A percentile compares a stretch with the other conserved stretches of the same genome.
Evolutionary conservation across 1,139 yeast species (phyloP).

Genomic region (Magnusiomyces magnusii): DNA sequence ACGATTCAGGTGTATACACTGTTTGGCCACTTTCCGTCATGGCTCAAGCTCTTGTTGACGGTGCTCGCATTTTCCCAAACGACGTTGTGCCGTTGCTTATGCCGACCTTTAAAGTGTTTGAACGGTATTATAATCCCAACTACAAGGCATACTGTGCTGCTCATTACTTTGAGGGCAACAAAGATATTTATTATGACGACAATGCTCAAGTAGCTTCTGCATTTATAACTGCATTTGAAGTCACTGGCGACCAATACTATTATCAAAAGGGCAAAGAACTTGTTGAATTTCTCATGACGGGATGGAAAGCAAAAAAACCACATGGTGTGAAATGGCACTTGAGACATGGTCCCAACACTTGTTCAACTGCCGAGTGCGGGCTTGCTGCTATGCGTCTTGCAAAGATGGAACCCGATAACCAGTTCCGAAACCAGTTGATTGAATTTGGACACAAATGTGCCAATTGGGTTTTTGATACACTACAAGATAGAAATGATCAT

Average conservation of each 20-base stretch:
- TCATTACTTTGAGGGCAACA: slow-evolving; percentile 47
- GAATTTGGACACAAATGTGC: slow-evolving; percentile 49
- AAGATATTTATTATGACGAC: slow-evolving; percentile 66
- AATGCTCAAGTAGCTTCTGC: slow-evolving; percentile 71
- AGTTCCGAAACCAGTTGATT: slow-evolving; percentile 35
- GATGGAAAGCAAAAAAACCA: slow-evolving; percentile 41
- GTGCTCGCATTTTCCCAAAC: slow-evolving; percentile 49
- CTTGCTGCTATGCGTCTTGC: slow-evolving; percentile 56
- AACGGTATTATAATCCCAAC: slow-evolving; percentile 46
- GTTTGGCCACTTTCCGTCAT: slow-evolving; percentile 67
- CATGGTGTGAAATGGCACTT: slow-evolving; percentile 70
- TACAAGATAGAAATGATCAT: slow-evolving; percentile 50
- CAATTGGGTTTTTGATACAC: slow-evolving; percentile 45
- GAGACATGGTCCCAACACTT: slow-evolving; percentile 55
- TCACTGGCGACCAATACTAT: slow-evolving; percentile 48
- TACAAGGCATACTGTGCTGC: slow-evolving; percentile 53
- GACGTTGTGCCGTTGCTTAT: slow-evolving; percentile 51
- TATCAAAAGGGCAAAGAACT: slow-evolving; percentile 53
- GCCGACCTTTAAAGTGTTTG: slow-evolving; percentile 46
- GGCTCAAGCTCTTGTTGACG: slow-evolving; percentile 55
- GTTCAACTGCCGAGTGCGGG: slow-evolving; percentile 68
- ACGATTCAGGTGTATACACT: slow-evolving; percentile 47
- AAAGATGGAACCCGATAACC: background rate
- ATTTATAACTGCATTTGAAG: slow-evolving; percentile 60
- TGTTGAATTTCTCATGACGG: slow-evolving; percentile 58